Evolutionary conservation across 768 basidiomycete genomes (phyloP), one percentile per base, ranked within the genome.

Genomic region (Daedaleopsis sinensis): DNA sequence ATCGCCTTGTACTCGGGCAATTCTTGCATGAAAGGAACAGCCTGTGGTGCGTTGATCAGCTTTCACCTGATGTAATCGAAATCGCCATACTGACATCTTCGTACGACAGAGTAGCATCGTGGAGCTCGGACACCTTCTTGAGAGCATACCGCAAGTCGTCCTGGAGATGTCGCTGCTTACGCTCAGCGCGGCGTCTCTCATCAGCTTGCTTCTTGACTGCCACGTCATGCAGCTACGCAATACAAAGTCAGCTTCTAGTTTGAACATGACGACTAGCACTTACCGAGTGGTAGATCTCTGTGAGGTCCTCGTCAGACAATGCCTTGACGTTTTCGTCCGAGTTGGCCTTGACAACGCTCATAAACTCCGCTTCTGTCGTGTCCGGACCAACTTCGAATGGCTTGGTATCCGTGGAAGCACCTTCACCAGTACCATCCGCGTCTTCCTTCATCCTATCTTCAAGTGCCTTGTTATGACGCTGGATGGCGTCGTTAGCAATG

Each of bases 121-220:
- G 74, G 1, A 92, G 84, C 52, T 95, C 92, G 0, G 91, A 73
- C 8, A 96, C 79, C 72, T 96, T 96, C 77, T 92, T 94, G 65
- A 98, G 80, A 0, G 96, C 97, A 76, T 98, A 97, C 7, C 97
- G 89, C 39, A 99, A 80, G 70, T 98, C 97, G 74, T 99, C 97
- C 69, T 97, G 93, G 63, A 94, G 76, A 73, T 96, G 91, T 27
- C 96, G 84, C 59, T 89, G 86, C 68, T 83, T 88, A 59, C 94
- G 83, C 74, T 98, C 97, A 0, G 87, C 77, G 38, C 94, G 84
- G n/a, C 89, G 81, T 72, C 86, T 92, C 73, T 98, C 97, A 16
- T 94, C 92, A 2, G 90, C 89, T 38, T 90, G 89, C 63, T 88
- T 88, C 73, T 86, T 90, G 44, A 85, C 61, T 13, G 90, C 89